Evolutionary conservation across 306 rosid genomes (phyloP), one percentile per base, ranked within the genome.

Genomic region (Prunus mira): DNA sequence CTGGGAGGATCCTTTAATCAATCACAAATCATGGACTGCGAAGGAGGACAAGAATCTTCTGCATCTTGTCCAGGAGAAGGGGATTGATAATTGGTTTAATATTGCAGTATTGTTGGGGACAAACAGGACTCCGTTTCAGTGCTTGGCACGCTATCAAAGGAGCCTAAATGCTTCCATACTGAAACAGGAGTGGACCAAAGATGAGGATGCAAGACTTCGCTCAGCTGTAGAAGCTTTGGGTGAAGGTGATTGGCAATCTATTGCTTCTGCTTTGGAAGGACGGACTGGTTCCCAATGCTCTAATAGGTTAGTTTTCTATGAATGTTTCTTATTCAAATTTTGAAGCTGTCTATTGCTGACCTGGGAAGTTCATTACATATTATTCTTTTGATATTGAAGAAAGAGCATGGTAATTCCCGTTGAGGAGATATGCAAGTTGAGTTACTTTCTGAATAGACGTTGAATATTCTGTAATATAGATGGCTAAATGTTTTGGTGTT

Each of bases 271-370:
- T 65, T 80, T 95, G 87, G 97, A 90, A 66, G 89, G 97, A 81
- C 85, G 97, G 69, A 76, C 96, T 1, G 97, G 98, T 57, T n/a
- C 95, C 78, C 98, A 95, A 68, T 95, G 98, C 92, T 92, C 98
- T 76, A 92, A 95, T 78, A 95, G 98, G 97, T 95, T 74, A 47
- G 93, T 88, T 82, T 65, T 38, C 85, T 45, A 43, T 75, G 41
- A 3, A 15, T 32, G n/a, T 73, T 71, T 50, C 47, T 68, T 79
- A 41, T 63, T 65, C 11, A 46, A n/a, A 43, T 27, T 54, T 19
- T n/a, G 49, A 41, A 30, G 47, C 19, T 27, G 32, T 61, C 56
- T 51, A 20, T 49, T 24, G 57, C 49, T 57, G 51, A 46, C 34
- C 52, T 24, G 15, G 6, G 67, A 75, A 46, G 19, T 20, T 54